Evolutionary conservation across 1,139 yeast genomes (phyloP), one percentile per base, ranked within the genome.

Genomic region (Nakaseomyces bracarensis): DNA sequence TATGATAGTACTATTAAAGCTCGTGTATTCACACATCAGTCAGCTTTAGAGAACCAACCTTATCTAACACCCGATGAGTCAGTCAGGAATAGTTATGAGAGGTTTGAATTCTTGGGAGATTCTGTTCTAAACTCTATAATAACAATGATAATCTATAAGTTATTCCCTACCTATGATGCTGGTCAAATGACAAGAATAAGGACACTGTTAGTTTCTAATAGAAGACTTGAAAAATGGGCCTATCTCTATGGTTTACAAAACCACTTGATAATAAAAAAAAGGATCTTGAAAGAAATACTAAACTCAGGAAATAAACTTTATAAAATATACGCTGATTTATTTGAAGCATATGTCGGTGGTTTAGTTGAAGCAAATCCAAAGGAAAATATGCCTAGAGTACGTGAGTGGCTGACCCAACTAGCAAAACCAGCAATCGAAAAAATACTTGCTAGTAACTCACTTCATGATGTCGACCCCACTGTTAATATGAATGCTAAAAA

Each of bases 331-430:
- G 36, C 36, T 3, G 36, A 33, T 33, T 21, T 33, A 21, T 33
- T 33, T 21, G 36, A 33, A 21, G 36, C 36, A 11, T 33, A 33
- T 13, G 36, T 33, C n/a, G 36, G 36, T 21, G 36, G 36, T 13
- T 15, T 33, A 13, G 14, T 33, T n/a, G 36, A 33, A 33, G 36
- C 20, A 8, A 21, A 33, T 18, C 36, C 36, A 4, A 33, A n/a
- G 21, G 36, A 21, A 20, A 33, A 33, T 11, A 33, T 33, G 36
- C 36, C 36, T 3, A 33, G 21, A 33, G 26, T 33, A 4, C 15
- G 36, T 4, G 26, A 33, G 4, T 33, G 36, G 36, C 36, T 33
- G 3, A 4, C 36, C 5, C 15, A 20, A 9, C n/a, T 33, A 13
- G 36, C 36, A n/a, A 21, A 33, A 20, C 26, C 25, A 13, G 36